These are phyloP conservation scores for Penicillium nordicum DNA, from an alignment of 2,329 filamentous ascomycete genomes.

Conservation along the genomic window DNA sequence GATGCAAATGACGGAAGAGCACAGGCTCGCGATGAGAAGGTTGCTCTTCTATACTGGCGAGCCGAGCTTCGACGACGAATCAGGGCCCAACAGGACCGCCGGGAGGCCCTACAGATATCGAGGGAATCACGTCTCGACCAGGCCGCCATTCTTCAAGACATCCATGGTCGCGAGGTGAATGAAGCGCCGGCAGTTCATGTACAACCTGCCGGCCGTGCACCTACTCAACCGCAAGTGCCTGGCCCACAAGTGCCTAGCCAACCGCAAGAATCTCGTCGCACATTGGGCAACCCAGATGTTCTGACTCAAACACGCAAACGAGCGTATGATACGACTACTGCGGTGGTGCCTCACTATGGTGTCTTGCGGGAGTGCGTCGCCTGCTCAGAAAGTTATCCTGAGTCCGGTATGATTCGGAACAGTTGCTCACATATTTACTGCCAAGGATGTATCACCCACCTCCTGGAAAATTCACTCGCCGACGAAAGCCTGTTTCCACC, in stretches of 20 bases:
- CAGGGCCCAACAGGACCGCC: not conserved
- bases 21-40: not conserved
- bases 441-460: conserved; percentile 14
- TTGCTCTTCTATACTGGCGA: not conserved
- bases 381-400: conserved; percentile 1
- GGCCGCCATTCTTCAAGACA: not conserved
- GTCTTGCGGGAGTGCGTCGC: conserved; percentile 4
- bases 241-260: too few relatives aligned
- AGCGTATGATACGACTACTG: not conserved
- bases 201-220: not conserved
- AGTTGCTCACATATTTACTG: conserved; percentile 26
- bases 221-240: not conserved
- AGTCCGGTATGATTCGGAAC: not conserved
- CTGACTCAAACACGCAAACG: too few relatives aligned
- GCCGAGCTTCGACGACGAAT: not conserved
- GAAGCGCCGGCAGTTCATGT: not conserved
- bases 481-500: conserved; percentile 30
- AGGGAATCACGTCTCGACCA: not conserved
- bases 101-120: not conserved
- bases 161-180: not conserved
- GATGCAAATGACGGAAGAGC: not conserved
- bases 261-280: not conserved
- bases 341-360: not conserved
- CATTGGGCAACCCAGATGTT: not conserved
- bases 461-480: conserved; percentile 17